A percentile compares a stretch with the other conserved stretches of the same genome.
phyloP scores from a whole-genome alignment of 1,139 yeast genomes.

The Hemisphaericaspora xylofermentans region DNA sequence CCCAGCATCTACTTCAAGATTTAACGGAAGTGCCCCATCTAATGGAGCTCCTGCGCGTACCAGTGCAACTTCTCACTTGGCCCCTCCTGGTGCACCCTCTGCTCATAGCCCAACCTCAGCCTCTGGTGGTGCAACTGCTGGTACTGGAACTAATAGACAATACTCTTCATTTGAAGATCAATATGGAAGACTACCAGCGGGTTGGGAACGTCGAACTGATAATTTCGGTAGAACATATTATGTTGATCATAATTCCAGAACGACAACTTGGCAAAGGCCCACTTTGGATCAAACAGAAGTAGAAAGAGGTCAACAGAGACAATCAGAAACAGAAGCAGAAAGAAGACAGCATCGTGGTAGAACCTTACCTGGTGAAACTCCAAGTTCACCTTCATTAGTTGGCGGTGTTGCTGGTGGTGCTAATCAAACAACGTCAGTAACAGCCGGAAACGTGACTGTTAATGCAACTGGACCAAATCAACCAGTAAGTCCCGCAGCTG shows the following conservation, averaged over 20 bases:
- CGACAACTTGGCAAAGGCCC: constrained; percentile 98
- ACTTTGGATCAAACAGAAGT: constrained; percentile 66
- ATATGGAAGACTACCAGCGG: constrained; percentile 92
- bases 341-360: constrained; percentile 89
- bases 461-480: constrained; percentile 46
- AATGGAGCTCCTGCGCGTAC: constrained; percentile 6
- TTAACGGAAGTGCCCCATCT: constrained; percentile 13
- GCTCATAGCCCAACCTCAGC: constrained; percentile 12
- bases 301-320: constrained; percentile 61
- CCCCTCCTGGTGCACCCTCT: constrained; percentile 8
- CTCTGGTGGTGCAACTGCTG: constrained; percentile 19
- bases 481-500: constrained; percentile 65
- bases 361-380: constrained; percentile 78
- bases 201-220: constrained; percentile 99
- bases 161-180: constrained; percentile 96
- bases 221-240: constrained; percentile 96
- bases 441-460: constrained; percentile 46
- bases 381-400: constrained; percentile 35
- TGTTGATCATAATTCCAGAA: constrained; percentile 95
- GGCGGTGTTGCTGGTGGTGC: constrained; percentile 14
- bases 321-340: constrained; percentile 75
- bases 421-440: constrained; percentile 24
- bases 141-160: constrained; percentile 47
- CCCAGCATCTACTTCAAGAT: constrained; percentile 18
- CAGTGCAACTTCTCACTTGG: constrained; percentile 8